Evolutionary conservation across 163 green algal genomes (phyloP), one percentile per base, ranked within the genome.

Genomic region (Scenedesmus sp.): DNA sequence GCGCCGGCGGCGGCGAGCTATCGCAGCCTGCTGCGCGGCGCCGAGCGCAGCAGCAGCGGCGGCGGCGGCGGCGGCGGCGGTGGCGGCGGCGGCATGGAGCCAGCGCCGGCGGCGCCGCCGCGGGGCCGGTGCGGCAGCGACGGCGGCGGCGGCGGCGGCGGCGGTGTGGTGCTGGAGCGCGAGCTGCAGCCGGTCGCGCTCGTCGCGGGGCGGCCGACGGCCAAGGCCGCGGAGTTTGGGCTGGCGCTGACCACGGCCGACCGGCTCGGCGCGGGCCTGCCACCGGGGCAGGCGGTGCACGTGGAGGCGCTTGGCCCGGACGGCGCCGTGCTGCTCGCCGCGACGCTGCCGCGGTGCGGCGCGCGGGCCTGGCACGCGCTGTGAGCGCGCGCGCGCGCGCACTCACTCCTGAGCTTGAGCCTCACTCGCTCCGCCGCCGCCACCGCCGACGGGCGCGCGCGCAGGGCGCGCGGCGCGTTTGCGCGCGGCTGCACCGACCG

Each of bases 151-250:
- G 57, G 60, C 28, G 42, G 70, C 70, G 70, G 70, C 44, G 70
- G 70, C 44, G 28, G 47, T 6, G 57, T 69, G 44, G 70, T 54
- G n/a, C 70, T 79, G 39, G 70, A 54, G 20, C 54, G 70, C 33
- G 70, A 79, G 39, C 70, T 70, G 57, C 57, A 70, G 57, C 70
- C 70, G 29, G 70, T 70, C 17, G 70, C 70, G n/a, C 62, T 53
- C 31, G 62, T 50, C 31, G n/a, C 28, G 28, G 6, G 4, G 54
- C 54, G 39, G 54, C 70, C 7, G 4, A 63, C 57, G 17, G 18
- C 24, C 24, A 79, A 79, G 20, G 39, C 70, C 26, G 48, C 44
- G 20, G 70, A 71, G 70, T 79, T 70, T 39, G 39, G 63, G 15
- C 26, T 79, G 70, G 54, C 10, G 3, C 14, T 79, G 7, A 51